Conservation (phyloP, 2,329 filamentous ascomycete species). For the Epicoccum sorghinum region DNA sequence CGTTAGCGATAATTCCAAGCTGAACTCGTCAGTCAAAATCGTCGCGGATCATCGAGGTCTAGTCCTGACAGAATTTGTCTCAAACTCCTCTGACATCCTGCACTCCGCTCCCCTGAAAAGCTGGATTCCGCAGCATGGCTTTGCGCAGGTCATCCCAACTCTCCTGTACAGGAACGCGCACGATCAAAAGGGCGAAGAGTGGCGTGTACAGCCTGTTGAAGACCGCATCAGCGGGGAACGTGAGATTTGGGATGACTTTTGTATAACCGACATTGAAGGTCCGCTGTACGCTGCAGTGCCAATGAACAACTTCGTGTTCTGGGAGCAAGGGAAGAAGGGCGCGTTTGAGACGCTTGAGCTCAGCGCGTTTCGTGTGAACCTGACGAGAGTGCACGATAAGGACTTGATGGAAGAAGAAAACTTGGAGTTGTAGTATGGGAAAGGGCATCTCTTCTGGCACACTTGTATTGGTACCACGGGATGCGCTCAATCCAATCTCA, state of each 20-base stretch:
- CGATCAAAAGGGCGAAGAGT: slow-evolving; percentile 41
- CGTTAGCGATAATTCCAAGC: slow-evolving; percentile 14
- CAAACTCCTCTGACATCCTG: slow-evolving; percentile 38
- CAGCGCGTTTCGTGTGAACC: slow-evolving; percentile 40
- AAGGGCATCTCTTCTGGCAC: no score
- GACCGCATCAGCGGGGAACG: slow-evolving; percentile 16
- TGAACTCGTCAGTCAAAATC: slow-evolving; percentile 39
- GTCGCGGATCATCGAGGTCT: slow-evolving; percentile 37
- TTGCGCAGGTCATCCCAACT: slow-evolving; percentile 36
- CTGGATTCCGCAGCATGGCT: slow-evolving; percentile 13
- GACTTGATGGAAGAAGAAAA: background rate
- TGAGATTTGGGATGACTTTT: slow-evolving; percentile 46
- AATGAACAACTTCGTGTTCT: slow-evolving; percentile 47
- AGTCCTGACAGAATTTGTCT: slow-evolving; percentile 35
- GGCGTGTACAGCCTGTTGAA: slow-evolving; percentile 34
- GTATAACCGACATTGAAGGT: slow-evolving; percentile 40
- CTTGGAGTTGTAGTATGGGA: background rate
- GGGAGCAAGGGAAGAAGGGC: slow-evolving; percentile 28
- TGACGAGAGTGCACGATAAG: slow-evolving; percentile 17
- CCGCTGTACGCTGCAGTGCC: slow-evolving; percentile 41
- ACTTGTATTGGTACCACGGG: no score
- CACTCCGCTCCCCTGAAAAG: slow-evolving; percentile 2
- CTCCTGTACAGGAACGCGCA: slow-evolving; percentile 35
- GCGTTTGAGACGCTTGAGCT: slow-evolving; percentile 37
- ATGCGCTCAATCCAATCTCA: no score